These are phyloP conservation scores for Pyrenopolyporus hunteri DNA, from an alignment of 495 filamentous ascomycete genomes.

Conservation along the genomic window DNA sequence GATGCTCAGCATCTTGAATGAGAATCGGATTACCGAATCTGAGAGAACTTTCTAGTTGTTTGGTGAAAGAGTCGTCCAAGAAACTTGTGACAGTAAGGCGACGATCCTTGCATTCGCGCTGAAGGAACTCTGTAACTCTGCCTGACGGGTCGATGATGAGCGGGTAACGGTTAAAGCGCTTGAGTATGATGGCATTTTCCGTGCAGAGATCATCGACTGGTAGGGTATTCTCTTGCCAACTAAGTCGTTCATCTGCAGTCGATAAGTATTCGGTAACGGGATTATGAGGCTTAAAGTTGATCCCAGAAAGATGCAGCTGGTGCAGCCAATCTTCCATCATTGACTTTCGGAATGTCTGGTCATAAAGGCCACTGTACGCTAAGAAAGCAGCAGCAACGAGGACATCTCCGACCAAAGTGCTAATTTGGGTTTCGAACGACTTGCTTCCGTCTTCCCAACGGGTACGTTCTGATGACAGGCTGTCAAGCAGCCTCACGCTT, in stretches of 20 bases:
- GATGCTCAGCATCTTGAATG: slow-evolving; percentile 96
- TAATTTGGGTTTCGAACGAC: slow-evolving; percentile 97
- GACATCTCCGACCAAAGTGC: slow-evolving; percentile 94
- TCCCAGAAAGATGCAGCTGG: slow-evolving; percentile 86
- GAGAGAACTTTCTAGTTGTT: slow-evolving; percentile 93
- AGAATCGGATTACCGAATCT: slow-evolving; percentile 98
- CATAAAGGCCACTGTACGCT: slow-evolving; percentile 96
- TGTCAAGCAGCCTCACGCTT: slow-evolving; percentile 91
- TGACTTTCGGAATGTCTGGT: slow-evolving; percentile 94
- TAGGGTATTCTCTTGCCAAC: slow-evolving; percentile 93
- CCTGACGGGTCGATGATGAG: slow-evolving; percentile 98
- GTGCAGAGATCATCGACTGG: slow-evolving; percentile 99
- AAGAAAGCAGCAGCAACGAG: slow-evolving; percentile 94
- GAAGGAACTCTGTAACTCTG: slow-evolving; percentile 89
- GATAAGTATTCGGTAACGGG: slow-evolving; percentile 96
- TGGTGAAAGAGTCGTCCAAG: slow-evolving; percentile 95
- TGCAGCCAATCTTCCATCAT: slow-evolving; percentile 98
- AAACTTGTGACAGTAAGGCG: slow-evolving; percentile 97
- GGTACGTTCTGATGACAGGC: slow-evolving; percentile 87
- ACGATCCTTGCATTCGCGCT: slow-evolving; percentile 90
- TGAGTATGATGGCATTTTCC: slow-evolving; percentile 96
- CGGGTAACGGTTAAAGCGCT: slow-evolving; percentile 97
- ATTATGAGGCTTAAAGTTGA: slow-evolving; percentile 91
- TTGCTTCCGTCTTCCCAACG: slow-evolving; percentile 97
- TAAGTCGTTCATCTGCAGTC: slow-evolving; percentile 90